Evolutionary conservation across 179 eudicot genomes (phyloP).

Genomic region (Heliamphora ciliata): DNA sequence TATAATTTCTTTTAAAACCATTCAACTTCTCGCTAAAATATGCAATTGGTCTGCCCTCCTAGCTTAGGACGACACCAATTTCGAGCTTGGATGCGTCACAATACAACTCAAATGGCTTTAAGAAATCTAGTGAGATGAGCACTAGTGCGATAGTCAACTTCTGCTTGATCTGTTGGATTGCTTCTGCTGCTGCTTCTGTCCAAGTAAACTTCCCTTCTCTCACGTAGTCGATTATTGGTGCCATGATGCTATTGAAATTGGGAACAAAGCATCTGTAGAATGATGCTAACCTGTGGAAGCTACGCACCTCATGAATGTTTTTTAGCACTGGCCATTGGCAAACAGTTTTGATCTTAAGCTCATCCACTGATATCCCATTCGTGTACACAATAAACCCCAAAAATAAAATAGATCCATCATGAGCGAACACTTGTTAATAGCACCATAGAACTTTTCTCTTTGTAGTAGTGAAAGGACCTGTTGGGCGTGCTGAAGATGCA

Average conservation of each 20-base stretch:
- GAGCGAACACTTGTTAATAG: too few species aligned
- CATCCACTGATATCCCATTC: neutral
- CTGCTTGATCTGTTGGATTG: neutral
- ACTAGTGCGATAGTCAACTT: too few species aligned
- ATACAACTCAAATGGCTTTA: neutral
- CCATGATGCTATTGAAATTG: neutral
- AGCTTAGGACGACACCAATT: neutral
- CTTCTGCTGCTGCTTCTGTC: neutral
- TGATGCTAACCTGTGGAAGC: neutral
- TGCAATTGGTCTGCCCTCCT: neutral
- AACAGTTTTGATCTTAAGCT: neutral
- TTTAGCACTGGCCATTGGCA: neutral
- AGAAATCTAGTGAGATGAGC: neutral
- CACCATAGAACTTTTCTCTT: too few species aligned
- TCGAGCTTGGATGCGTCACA: neutral
- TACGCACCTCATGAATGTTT: neutral
- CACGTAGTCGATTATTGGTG: neutral
- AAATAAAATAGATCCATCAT: too few species aligned
- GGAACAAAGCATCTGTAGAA: neutral
- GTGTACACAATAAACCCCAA: neutral
- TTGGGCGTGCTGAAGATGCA: too few species aligned
- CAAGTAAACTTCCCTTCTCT: neutral
- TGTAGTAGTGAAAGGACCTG: too few species aligned
- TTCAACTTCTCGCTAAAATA: constrained; percentile 10
- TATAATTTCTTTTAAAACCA: neutral